Percentiles rank a stretch among this genome's conserved stretches.
Evolutionary conservation across 2,329 filamentous ascomycete genomes (phyloP).

Genomic region (Colletotrichum sp.): DNA sequence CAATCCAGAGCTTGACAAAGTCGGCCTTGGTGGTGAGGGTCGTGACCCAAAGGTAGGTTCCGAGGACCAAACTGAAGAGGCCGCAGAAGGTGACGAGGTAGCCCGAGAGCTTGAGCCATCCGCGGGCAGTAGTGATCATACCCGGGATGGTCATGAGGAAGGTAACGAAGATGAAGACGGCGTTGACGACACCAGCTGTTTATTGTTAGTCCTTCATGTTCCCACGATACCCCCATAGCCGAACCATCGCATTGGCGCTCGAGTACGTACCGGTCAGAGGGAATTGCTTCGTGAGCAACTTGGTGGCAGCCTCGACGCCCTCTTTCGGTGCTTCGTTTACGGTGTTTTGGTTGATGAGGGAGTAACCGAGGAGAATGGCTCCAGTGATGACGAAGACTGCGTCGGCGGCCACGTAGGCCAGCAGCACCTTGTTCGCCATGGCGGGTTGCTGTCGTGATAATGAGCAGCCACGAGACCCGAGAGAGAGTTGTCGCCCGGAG

Average conservation of each 20-base stretch:
- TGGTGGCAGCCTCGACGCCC: constrained; percentile 54
- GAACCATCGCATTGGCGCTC: neutral
- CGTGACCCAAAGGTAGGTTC: constrained; percentile 73
- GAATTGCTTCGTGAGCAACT: constrained; percentile 58
- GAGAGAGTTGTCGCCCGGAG: constrained; percentile 19
- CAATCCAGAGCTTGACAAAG: constrained; percentile 65
- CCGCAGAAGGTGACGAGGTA: constrained; percentile 67
- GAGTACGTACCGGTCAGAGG: constrained; percentile 50
- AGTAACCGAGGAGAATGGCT: constrained; percentile 60
- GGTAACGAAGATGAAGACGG: constrained; percentile 72
- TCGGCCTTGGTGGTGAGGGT: constrained; percentile 72
- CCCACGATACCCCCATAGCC: neutral
- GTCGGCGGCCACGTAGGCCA: constrained; percentile 53
- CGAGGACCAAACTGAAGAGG: constrained; percentile 69
- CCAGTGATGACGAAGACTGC: constrained; percentile 58
- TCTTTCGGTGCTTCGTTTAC: constrained; percentile 46
- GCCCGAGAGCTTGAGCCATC: constrained; percentile 73
- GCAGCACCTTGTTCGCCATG: constrained; percentile 62
- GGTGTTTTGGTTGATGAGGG: constrained; percentile 54
- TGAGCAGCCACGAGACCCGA: constrained; percentile 26
- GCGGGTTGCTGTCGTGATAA: constrained; percentile 22
- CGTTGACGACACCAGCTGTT: constrained; percentile 73
- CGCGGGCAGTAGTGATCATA: constrained; percentile 69
- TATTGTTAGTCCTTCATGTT: constrained; percentile 2
- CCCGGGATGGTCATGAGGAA: constrained; percentile 75